These are phyloP conservation scores for Gossypium raimondii DNA, from an alignment of 345 rosid species.

Conservation along the genomic window DNA sequence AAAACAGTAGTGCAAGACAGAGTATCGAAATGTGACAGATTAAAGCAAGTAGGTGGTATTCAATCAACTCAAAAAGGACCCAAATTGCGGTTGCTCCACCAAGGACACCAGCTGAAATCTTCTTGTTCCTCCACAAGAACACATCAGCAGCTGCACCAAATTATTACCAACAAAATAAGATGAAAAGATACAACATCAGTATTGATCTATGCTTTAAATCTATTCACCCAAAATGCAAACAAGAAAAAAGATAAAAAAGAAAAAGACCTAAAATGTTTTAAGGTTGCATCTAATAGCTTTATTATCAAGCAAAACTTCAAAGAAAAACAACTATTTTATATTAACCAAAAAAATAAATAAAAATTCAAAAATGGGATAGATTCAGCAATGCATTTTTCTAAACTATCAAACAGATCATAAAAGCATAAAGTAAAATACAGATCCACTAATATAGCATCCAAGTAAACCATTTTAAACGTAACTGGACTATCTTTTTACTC, in stretches of 20 bases:
- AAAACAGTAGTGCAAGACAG: conserved; percentile 53
- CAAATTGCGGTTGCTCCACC: conserved; percentile 65
- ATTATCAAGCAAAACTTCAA: neutral
- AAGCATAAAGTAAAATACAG: neutral
- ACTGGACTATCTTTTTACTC: neutral
- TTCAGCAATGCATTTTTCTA: neutral
- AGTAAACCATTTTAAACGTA: neutral
- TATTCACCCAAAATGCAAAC: neutral
- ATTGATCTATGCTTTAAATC: neutral
- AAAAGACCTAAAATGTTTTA: neutral
- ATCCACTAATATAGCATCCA: neutral
- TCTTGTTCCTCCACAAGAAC: conserved; percentile 88
- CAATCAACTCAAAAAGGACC: conserved; percentile 71
- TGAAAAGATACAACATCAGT: neutral
- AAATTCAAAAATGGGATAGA: neutral
- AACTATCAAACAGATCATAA: conserved; percentile 6
- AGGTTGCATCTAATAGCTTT: neutral
- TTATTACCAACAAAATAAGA: neutral
- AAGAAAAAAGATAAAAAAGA: neutral
- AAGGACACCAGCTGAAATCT: conserved; percentile 59
- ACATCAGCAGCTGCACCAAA: conserved; percentile 79
- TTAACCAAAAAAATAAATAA: neutral
- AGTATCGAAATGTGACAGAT: conserved; percentile 63
- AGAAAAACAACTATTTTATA: neutral
- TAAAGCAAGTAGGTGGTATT: conserved; percentile 71